Evolutionary conservation across 768 basidiomycete genomes (phyloP), one percentile per base, ranked within the genome.

Genomic region (Suillus lakei): DNA sequence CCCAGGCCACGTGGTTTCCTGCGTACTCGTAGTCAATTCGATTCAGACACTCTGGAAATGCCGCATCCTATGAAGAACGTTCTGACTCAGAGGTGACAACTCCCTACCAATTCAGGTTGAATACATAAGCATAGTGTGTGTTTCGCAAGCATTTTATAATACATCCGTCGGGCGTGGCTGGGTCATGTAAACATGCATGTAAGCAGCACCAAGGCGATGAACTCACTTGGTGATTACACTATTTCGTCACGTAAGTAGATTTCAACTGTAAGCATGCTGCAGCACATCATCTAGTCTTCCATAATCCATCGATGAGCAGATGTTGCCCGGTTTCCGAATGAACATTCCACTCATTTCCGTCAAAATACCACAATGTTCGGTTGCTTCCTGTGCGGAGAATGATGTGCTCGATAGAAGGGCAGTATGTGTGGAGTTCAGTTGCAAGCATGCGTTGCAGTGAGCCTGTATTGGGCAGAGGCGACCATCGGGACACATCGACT

Each of bases 371-470:
- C 62, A 78, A 69, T 34, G 71, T 71, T 50, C 77, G 68, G 56
- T 62, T 69, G 44, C 69, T 36, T 21, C 77, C 71, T 65, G 65
- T 65, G 78, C 81, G 79, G 70, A 84, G 70, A 53, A 74, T 73
- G 62, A 82, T 64, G 23, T 66, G 70, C 50, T 72, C 76, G 34
- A 83, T 69, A 32, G 69, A 72, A 5, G 81, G 76, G 48, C 77
- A 73, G 70, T 78, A 83, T 43, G 74, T 75, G 44, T 74, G 78
- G 34, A 81, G 69, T 66, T 83, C 83, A 32, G 77, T 72, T 60
- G 76, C 74, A 67, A 84, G 70, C 67, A 71, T 68, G 64, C 80
- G 79, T 65, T 82, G 80, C 21, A 70, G 60, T 26, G 66, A 51
- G 43, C 74, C 73, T 46, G 72, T 69, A 54, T 54, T 54, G 13